Percentiles rank a stretch among this genome's conserved stretches.
phyloP scores from a whole-genome alignment of 768 basidiomycete species.

The Lentinus tigrinus region DNA sequence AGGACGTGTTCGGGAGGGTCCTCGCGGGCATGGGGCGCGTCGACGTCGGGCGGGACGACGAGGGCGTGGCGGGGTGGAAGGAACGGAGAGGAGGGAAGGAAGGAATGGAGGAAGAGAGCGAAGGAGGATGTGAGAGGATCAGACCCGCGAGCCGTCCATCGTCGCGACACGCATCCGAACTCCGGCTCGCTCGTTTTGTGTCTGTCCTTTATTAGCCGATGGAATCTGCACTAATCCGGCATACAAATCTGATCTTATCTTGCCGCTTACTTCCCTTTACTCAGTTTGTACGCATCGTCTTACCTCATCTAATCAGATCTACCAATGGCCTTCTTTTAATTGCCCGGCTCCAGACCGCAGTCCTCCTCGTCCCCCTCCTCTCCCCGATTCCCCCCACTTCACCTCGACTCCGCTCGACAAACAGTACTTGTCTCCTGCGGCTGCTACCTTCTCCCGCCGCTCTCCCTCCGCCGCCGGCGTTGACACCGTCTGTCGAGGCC shows the following conservation, averaged over 20 bases:
- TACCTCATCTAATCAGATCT: not conserved
- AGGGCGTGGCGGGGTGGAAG: not conserved
- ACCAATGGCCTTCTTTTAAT: slow-evolving; percentile 2
- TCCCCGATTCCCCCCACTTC: not conserved
- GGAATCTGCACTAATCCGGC: not conserved
- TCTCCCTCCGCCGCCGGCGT: too few relatives aligned
- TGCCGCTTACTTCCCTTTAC: not conserved
- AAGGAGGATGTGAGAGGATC: slow-evolving; percentile 3
- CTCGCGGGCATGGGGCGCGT: slow-evolving; percentile 12
- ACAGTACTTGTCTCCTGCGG: too few relatives aligned
- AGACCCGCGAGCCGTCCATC: not conserved
- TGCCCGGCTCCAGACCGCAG: slow-evolving; percentile 2
- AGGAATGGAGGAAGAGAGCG: slow-evolving; percentile 10
- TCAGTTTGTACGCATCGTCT: not conserved
- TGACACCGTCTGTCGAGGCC: too few relatives aligned
- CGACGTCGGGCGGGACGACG: not conserved
- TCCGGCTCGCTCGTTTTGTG: slow-evolving; percentile 7
- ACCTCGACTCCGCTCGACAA: too few relatives aligned
- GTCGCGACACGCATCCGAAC: not conserved
- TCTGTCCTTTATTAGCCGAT: slow-evolving; percentile 3
- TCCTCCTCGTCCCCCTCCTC: not conserved
- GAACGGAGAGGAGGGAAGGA: slow-evolving; percentile 1
- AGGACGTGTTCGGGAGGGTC: slow-evolving; percentile 4
- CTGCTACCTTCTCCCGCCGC: too few relatives aligned
- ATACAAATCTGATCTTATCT: slow-evolving; percentile 1